Evolutionary conservation across 805 yeast species (phyloP).

Genomic region (Kuraishia borneana): DNA sequence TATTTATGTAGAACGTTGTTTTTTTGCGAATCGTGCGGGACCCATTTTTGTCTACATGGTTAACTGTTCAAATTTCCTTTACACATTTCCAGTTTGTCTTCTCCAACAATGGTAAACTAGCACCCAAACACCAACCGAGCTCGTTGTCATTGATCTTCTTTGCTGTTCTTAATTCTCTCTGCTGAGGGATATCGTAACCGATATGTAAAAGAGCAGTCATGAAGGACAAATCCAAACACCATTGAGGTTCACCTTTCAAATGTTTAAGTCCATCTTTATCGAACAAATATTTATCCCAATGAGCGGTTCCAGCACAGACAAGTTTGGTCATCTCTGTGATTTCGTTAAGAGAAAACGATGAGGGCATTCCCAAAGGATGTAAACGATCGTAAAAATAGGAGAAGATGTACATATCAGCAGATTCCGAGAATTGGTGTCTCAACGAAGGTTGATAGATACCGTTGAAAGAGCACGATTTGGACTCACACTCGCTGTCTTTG

Average conservation of each 20-base stretch:
- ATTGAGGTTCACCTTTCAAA: slow-evolving; percentile 71
- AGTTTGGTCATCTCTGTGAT: slow-evolving; percentile 67
- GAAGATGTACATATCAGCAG: slow-evolving; percentile 77
- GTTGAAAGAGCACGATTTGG: slow-evolving; percentile 87
- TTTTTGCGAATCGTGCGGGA: too few relatives aligned
- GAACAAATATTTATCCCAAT: slow-evolving; percentile 58
- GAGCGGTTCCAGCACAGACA: slow-evolving; percentile 75
- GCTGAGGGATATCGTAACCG: slow-evolving; percentile 92
- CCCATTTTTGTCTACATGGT: too few relatives aligned
- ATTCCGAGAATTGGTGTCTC: slow-evolving; percentile 57
- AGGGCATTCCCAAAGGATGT: slow-evolving; percentile 90
- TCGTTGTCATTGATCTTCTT: slow-evolving; percentile 82
- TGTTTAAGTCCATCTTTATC: slow-evolving; percentile 59
- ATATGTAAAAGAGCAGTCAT: slow-evolving; percentile 84
- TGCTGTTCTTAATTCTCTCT: slow-evolving; percentile 87
- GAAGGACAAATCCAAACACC: slow-evolving; percentile 90
- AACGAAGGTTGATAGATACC: slow-evolving; percentile 96
- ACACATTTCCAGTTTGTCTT: too few relatives aligned
- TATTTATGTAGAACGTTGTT: too few relatives aligned
- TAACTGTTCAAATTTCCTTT: too few relatives aligned
- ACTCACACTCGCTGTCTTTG: slow-evolving; percentile 68
- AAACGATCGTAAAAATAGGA: slow-evolving; percentile 95
- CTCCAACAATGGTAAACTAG: slow-evolving; percentile 83
- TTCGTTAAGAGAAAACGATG: slow-evolving; percentile 76
- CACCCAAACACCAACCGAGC: slow-evolving; percentile 98